Evolutionary conservation across 2,329 filamentous ascomycete species (phyloP), one percentile per base, ranked within the genome.

Genomic region (Alternaria hordeiaustralica): DNA sequence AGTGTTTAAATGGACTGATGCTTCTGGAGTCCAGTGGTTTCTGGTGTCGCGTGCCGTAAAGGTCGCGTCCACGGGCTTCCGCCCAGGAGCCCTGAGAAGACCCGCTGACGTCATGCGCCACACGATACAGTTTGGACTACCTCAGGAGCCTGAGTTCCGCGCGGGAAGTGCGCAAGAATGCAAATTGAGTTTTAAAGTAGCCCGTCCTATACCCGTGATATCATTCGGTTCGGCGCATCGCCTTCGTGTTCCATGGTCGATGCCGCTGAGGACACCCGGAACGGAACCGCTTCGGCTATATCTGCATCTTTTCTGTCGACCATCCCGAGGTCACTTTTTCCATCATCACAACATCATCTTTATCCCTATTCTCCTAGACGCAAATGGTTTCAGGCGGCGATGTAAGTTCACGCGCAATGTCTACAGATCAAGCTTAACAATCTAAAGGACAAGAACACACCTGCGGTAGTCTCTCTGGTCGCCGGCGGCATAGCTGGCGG

Each of bases 401-500:
- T 73, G 75, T 74, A 65, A 30, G 71, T 47, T 20, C 9, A 4
- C 6, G 6, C 23, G 7, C 13, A 8, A 45, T 8, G 0, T 21
- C 2, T 13, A 28, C 6, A 30, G 25, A 2, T 4, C 28, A 3
- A 45, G 13, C 18, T 36, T 43, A 12, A 44, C 21, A 11, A 33
- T 18, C 30, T 58, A 71, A 46, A 80, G 75, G 78, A 80, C 71
- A 69, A 74, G 45, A 78, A 75, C 41, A 80, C 76, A 56, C 77
- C 79, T 59, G 74, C 77, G 44, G 66, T 79, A 71, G 78, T 81
- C 36, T 79, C 78, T 33, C 68, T 81, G 50, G 67, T 71, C 43
- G 77, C 79, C 18, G 79, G 79, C 50, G 79, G 79, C 67, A 74
- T 79, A 49, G 79, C 79, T 60, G 79, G 79, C 44, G 79, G 76